These are phyloP conservation scores for Fagus sylvatica DNA, from an alignment of 306 rosid genomes.

Conservation along the genomic window DNA sequence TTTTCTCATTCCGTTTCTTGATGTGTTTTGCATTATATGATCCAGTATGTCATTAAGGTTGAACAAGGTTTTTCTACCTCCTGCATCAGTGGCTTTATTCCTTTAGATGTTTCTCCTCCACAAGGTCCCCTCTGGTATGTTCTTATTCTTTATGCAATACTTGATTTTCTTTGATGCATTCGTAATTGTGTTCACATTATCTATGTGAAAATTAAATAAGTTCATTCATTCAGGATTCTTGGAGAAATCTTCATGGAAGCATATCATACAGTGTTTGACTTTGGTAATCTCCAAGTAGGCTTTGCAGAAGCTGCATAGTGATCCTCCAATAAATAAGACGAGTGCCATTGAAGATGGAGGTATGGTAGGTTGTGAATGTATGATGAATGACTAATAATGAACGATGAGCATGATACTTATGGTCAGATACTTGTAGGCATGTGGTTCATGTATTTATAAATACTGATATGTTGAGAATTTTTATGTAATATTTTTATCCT, in stretches of 20 bases:
- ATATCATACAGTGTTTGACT: slow-evolving; percentile 16
- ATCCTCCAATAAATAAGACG: neutral
- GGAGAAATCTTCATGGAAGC: slow-evolving; percentile 13
- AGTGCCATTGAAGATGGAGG: neutral
- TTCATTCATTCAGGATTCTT: slow-evolving; percentile 4
- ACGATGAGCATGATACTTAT: neutral
- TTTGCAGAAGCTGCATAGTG: slow-evolving; percentile 17
- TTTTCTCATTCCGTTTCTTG: neutral
- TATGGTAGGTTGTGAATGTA: neutral
- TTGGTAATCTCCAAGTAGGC: slow-evolving; percentile 13
- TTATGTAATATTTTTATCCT: no score
- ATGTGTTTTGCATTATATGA: neutral
- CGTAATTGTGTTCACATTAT: neutral
- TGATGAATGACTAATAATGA: neutral
- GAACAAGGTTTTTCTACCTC: neutral
- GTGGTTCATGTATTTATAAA: neutral
- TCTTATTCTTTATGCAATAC: neutral
- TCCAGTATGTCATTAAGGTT: slow-evolving; percentile 9
- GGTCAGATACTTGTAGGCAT: neutral
- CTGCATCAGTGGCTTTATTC: slow-evolving; percentile 21
- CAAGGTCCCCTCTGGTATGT: slow-evolving; percentile 13
- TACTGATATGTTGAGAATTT: neutral
- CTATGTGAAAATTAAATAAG: neutral
- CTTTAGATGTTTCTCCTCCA: neutral
- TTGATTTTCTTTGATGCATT: neutral